Percentiles rank a stretch among this genome's conserved stretches.
Conservation (phyloP, 257 asterid genomes). For the Cordia subcordata region DNA sequence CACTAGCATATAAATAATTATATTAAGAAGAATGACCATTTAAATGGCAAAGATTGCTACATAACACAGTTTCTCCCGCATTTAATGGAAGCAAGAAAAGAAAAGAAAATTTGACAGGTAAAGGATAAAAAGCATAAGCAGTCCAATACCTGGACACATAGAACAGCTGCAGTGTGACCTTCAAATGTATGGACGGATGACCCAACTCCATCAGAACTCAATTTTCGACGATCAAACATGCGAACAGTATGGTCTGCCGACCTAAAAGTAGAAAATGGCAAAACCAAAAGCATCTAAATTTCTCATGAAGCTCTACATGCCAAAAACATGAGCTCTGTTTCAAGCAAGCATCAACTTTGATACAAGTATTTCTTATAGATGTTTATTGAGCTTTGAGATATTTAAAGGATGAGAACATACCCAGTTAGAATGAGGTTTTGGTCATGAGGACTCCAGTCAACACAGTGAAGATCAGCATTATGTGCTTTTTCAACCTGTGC, state of each 20-base stretch:
- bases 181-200: conserved; percentile 70
- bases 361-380: too few species aligned
- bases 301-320: too few species aligned
- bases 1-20: conserved; percentile 49
- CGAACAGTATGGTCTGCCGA: conserved; percentile 89
- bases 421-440: conserved; percentile 87
- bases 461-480: conserved; percentile 95
- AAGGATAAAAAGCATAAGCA: conserved; percentile 6
- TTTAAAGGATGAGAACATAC: conserved; percentile 27
- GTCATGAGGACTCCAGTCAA: conserved; percentile 95
- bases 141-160: conserved; percentile 76
- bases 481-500: conserved; percentile 93
- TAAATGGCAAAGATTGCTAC: background rate
- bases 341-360: too few species aligned
- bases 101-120: conserved; percentile 10
- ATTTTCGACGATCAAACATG: conserved; percentile 93
- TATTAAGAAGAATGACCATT: conserved; percentile 7
- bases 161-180: conserved; percentile 90
- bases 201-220: conserved; percentile 67
- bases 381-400: background rate
- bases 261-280: conserved; percentile 30
- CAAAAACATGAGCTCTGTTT: background rate
- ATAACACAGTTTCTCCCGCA: background rate
- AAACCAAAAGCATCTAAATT: too few species aligned
- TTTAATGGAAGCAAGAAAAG: background rate